Conservation (phyloP, 2,329 filamentous ascomycete species). For the Diaporthe ampelina region DNA sequence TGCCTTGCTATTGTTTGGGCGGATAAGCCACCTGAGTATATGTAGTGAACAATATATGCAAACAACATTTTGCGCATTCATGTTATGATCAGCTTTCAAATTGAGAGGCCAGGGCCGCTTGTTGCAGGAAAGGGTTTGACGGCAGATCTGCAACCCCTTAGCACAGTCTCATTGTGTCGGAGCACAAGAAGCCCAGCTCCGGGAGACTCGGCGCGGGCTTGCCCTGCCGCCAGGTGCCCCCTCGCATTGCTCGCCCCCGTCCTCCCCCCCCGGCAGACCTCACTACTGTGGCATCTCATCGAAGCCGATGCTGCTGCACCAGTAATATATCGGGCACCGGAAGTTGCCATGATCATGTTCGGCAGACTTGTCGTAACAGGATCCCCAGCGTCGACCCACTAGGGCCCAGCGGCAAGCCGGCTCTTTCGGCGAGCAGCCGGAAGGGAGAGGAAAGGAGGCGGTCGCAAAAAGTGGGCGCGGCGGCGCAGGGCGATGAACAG, state of each 20-base stretch:
- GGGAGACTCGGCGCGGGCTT: conserved; percentile 27
- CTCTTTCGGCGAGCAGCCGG: conserved; percentile 31
- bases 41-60: not conserved
- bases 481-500: conserved; percentile 30
- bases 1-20: not conserved
- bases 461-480: conserved; percentile 30
- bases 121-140: conserved; percentile 9
- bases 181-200: conserved; percentile 25
- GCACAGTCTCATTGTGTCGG: conserved; percentile 24
- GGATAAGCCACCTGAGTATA: not conserved
- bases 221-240: not conserved
- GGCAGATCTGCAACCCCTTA: conserved; percentile 27
- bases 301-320: too few relatives aligned
- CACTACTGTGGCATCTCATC: not conserved
- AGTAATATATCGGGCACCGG: not conserved
- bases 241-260: not conserved
- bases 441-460: conserved; percentile 29
- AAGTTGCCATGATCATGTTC: not conserved
- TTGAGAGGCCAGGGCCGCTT: not conserved
- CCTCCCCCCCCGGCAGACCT: not conserved
- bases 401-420: conserved; percentile 6
- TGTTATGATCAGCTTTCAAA: not conserved
- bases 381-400: not conserved
- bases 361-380: not conserved
- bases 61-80: not conserved